Evolutionary conservation across 2,329 filamentous ascomycete species (phyloP).

Genomic region (Aaosphaeria pasadenensis): DNA sequence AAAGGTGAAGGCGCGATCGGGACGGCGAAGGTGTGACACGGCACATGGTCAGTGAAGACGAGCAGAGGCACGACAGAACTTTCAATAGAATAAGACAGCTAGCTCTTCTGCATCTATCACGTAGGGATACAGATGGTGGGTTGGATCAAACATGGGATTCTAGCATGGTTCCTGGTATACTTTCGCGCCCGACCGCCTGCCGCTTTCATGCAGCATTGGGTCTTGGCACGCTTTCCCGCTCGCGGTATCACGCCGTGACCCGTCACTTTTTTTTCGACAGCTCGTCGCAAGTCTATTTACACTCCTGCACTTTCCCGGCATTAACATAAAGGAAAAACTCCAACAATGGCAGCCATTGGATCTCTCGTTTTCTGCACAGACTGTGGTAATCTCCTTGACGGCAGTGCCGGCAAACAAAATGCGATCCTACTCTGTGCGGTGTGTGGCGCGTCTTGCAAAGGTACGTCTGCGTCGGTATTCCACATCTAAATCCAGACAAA

Average conservation of each 20-base stretch:
- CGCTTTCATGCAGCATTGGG: background rate
- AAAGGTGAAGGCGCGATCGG: background rate
- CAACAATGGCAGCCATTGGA: conserved; percentile 79
- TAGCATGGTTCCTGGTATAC: background rate
- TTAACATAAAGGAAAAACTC: background rate
- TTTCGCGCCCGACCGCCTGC: conserved; percentile 1
- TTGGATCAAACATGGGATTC: too few relatives aligned
- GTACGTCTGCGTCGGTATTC: conserved; percentile 43
- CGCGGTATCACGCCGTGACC: too few relatives aligned
- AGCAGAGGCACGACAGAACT: too few relatives aligned
- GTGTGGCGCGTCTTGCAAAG: conserved; percentile 81
- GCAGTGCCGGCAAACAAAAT: conserved; percentile 72
- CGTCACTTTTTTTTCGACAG: background rate
- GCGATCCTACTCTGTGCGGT: conserved; percentile 78
- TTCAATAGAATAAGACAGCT: too few relatives aligned
- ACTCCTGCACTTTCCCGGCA: background rate
- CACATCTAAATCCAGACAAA: background rate
- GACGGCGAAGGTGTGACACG: background rate
- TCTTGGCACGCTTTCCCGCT: too few relatives aligned
- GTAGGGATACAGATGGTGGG: too few relatives aligned
- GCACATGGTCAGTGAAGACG: background rate
- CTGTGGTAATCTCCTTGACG: conserved; percentile 85
- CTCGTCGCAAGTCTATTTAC: background rate
- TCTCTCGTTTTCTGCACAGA: conserved; percentile 90
- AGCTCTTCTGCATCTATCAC: too few relatives aligned